Percentiles rank a stretch among this genome's conserved stretches.
Evolutionary conservation across 345 rosid species (phyloP).

Genomic region (Salix dunnii): DNA sequence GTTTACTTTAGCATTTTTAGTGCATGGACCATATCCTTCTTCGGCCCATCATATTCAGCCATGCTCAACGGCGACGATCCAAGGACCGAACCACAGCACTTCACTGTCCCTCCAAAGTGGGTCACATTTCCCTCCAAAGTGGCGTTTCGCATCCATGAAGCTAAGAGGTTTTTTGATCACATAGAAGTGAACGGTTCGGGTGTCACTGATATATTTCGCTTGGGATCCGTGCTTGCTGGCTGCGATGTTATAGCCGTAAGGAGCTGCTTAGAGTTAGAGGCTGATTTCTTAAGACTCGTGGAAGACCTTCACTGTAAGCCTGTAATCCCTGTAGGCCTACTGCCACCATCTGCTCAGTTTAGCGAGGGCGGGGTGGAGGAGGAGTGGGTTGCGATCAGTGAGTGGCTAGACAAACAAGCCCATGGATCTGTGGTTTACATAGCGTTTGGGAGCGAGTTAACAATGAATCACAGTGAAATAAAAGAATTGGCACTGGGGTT

Average conservation of each 20-base stretch:
- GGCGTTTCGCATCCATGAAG: conserved; percentile 12
- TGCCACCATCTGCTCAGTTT: not conserved
- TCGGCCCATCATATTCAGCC: not conserved
- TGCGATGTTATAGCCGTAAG: conserved; percentile 14
- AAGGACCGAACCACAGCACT: conserved; percentile 5
- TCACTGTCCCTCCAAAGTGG: conserved; percentile 24
- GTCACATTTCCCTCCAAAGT: conserved; percentile 20
- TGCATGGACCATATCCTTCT: not conserved
- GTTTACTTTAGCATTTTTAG: not conserved
- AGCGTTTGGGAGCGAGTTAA: conserved; percentile 19
- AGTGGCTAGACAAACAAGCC: conserved; percentile 12
- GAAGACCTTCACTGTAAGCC: conserved; percentile 24
- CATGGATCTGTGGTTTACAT: too few relatives aligned
- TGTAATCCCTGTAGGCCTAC: conserved; percentile 19
- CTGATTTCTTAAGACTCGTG: conserved; percentile 18
- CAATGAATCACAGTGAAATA: not conserved
- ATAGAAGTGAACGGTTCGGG: not conserved
- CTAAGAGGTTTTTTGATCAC: not conserved
- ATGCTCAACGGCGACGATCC: not conserved
- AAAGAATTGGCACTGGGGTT: conserved; percentile 10
- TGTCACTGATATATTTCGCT: not conserved
- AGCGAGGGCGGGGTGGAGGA: not conserved
- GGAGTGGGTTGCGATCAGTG: not conserved
- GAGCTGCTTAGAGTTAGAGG: conserved; percentile 24
- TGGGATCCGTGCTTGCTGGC: conserved; percentile 3